These are phyloP conservation scores for Auriscalpium vulgare DNA, from an alignment of 768 basidiomycete species.

Conservation along the genomic window DNA sequence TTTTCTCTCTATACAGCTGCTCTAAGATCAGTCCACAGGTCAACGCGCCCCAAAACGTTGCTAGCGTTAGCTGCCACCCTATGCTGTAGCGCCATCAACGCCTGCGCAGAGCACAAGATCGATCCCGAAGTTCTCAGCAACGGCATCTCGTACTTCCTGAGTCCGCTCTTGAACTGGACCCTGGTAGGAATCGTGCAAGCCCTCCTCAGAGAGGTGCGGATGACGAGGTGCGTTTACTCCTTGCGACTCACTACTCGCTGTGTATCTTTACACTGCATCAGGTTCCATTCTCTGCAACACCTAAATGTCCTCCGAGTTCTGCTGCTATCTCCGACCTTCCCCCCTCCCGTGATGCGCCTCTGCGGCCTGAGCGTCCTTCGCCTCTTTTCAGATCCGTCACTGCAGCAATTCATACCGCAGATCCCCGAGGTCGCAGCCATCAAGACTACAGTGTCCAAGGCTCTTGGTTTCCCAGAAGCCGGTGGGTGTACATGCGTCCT, in stretches of 20 bases:
- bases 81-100: conserved; percentile 53
- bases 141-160: conserved; percentile 71
- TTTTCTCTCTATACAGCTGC: neutral
- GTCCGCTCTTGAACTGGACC: conserved; percentile 71
- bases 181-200: conserved; percentile 64
- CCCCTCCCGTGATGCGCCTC: conserved; percentile 55
- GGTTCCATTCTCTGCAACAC: conserved; percentile 41
- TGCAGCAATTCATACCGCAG: conserved; percentile 24
- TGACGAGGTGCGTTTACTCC: neutral
- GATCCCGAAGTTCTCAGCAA: conserved; percentile 63
- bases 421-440: conserved; percentile 32
- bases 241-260: neutral
- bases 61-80: conserved; percentile 61
- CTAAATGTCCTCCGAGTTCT: conserved; percentile 62
- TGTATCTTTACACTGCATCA: conserved; percentile 18
- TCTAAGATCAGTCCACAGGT: conserved; percentile 29
- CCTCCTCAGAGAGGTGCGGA: conserved; percentile 51
- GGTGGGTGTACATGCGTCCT: conserved; percentile 23
- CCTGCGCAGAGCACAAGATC: conserved; percentile 42
- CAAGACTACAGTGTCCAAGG: conserved; percentile 30
- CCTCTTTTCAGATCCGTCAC: conserved; percentile 32
- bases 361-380: conserved; percentile 51
- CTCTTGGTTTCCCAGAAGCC: conserved; percentile 28
- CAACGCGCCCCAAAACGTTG: conserved; percentile 61
- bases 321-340: conserved; percentile 56